Evolutionary conservation across 2,329 filamentous ascomycete species (phyloP).

Genomic region (Endoconidiophora polonica): DNA sequence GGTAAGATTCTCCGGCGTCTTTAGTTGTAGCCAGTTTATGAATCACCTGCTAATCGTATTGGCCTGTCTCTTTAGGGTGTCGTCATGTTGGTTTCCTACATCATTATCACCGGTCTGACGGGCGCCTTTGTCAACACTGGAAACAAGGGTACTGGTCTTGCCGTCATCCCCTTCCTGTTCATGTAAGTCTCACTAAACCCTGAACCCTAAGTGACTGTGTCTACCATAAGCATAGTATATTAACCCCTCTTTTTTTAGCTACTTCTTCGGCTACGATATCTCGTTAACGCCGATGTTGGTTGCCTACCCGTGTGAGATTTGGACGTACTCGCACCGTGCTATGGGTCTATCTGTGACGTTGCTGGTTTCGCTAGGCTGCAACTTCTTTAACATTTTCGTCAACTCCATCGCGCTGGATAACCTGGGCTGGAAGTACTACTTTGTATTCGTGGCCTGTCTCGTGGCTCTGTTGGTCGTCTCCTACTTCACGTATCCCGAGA

Average conservation of each 20-base stretch:
- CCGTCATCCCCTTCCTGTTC: conserved; percentile 42
- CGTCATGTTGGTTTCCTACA: conserved; percentile 33
- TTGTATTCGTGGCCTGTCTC: conserved; percentile 28
- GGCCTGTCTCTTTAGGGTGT: conserved; percentile 19
- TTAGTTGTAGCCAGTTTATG: neutral
- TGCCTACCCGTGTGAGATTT: conserved; percentile 41
- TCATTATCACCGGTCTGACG: conserved; percentile 30
- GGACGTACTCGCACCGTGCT: conserved; percentile 39
- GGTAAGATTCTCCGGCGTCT: conserved; percentile 18
- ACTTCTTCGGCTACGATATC: conserved; percentile 12
- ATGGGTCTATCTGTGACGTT: conserved; percentile 43
- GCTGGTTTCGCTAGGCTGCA: conserved; percentile 29
- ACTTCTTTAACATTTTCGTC: conserved; percentile 28
- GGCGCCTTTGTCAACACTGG: conserved; percentile 23
- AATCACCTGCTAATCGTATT: conserved; percentile 14
- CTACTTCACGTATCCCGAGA: conserved; percentile 74
- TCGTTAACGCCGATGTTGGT: conserved; percentile 23
- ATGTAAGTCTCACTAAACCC: conserved; percentile 23
- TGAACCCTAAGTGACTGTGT: neutral
- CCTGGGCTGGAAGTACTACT: conserved; percentile 27
- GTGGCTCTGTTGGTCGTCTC: conserved; percentile 34
- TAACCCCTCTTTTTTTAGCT: neutral
- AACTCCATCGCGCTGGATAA: conserved; percentile 27
- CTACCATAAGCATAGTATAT: neutral
- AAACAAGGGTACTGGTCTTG: conserved; percentile 21